Base-by-base conservation (phyloP, 2,329 filamentous ascomycete species). In the Curvularia hawaiiensis region DNA sequence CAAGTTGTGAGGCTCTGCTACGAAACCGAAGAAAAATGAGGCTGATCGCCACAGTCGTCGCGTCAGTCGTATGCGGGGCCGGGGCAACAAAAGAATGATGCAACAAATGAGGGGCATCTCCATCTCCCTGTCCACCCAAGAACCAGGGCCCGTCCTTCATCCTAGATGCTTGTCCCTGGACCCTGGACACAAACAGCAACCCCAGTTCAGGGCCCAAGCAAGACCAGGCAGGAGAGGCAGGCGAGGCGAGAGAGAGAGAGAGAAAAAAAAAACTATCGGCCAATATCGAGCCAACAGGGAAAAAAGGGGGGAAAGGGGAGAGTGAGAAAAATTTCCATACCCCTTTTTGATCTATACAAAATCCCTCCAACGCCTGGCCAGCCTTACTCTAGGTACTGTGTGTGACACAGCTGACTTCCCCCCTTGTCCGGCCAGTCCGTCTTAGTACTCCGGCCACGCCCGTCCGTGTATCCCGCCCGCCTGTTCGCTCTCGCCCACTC, bases 31-130 rank as follows among this genome's bases (percentile, higher is more conserved):
- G 18, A 16, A 48, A 48, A 35, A 20, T 48, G 30, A 35, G 30
- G 45, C 45, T 48, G 45, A 24, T 6, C 14, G 16, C 20, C 45
- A 18, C n/a, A 12, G 12, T 16, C 35, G 20, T 48, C 22, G 28
- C 14, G 41, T 44, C 22, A 38, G 35, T 38, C 16, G 35, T 9
- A 38, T 38, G 35, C 14, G n/a, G 16, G 35, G 18, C 35, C 9
- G n/a, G 35, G 35, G 35, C 18, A 38, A 18, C 16, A 28, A 28
- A n/a, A 28, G 41, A 44, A n/a, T 44, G 41, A 44, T 44, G 41
- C 41, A 35, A 48, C 10, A 45, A 18, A 41, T 55, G 47, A 51
- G 39, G 47, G 47, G 52, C 31, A 44, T 20, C 14, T 44, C 22
- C 28, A 22, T 28, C 24, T 28, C 22, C 41, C 11, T 26, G 8